Percentiles rank a stretch among this genome's conserved stretches.
These are phyloP conservation scores for Fusarium annulatum DNA, from an alignment of 2,329 filamentous ascomycete genomes.

Conservation along the genomic window DNA sequence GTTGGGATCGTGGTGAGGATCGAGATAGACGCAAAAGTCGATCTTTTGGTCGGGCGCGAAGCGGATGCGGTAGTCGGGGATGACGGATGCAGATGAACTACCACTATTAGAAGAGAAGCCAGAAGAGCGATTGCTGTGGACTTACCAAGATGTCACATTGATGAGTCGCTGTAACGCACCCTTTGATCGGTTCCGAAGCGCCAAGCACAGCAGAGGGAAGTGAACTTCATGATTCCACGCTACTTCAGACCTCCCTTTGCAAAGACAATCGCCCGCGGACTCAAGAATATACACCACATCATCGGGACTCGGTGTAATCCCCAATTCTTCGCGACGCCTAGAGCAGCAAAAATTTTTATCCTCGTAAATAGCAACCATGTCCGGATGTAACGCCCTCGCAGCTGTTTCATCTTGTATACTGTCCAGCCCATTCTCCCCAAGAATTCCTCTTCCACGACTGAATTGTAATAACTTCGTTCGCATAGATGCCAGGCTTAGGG, in stretches of 20 bases:
- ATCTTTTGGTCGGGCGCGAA: conserved; percentile 8
- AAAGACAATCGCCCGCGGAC: neutral
- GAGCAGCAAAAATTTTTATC: neutral
- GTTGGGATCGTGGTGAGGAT: too few relatives aligned
- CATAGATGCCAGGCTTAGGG: neutral
- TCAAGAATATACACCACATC: conserved; percentile 5
- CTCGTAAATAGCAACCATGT: neutral
- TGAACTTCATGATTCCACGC: conserved; percentile 3
- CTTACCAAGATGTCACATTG: neutral
- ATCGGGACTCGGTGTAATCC: neutral
- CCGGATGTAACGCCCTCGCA: neutral
- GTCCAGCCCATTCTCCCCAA: fast-evolving
- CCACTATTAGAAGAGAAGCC: neutral
- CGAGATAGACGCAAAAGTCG: too few relatives aligned
- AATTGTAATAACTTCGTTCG: neutral
- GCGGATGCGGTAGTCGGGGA: neutral
- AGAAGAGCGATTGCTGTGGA: fast-evolving
- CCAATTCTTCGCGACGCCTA: neutral
- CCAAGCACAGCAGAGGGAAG: neutral
- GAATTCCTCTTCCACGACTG: neutral
- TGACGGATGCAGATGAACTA: neutral
- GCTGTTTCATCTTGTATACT: neutral
- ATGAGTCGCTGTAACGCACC: neutral
- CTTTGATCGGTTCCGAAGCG: neutral
- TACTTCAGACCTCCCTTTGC: neutral